Evolutionary conservation across 2,329 filamentous ascomycete species (phyloP), one percentile per base, ranked within the genome.

Genomic region (Neonectria ditissima): DNA sequence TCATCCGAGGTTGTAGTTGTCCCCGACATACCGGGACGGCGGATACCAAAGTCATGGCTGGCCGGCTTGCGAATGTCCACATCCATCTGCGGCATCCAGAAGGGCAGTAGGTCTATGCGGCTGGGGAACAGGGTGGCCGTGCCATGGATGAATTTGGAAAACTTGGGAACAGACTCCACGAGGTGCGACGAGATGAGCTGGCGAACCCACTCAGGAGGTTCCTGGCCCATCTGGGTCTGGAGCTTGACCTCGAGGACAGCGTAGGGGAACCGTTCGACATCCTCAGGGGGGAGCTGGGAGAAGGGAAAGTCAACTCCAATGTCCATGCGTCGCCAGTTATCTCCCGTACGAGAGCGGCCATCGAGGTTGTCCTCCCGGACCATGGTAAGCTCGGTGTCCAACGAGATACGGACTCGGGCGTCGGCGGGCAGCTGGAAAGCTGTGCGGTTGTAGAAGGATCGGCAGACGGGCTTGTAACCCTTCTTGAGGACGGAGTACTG

Each of bases 51-150:
- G 70, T 91, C 89, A 73, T 96, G 93, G 4, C 89, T 93, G 30
- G 89, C 87, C 1, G 96, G 94, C 80, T 99, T 99, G 70, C 94
- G 92, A 73, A 99, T 99, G 75, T 99, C 96, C 24, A 97, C 89
- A 70, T 97, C 91, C 96, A 99, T 99, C 80, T 99, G 96, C 1
- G 96, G 96, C 84, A 95, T 92, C 96, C 96, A 99, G 83, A 93
- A 99, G 1, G 96, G 96, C 6, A 99, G 84, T 13, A 99, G 85
- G 51, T 97, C 84, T 79, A 99, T 99, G 59, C 92, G 89, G 47
- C 90, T 87, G 0, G 94, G 94, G 78, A 97, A 97, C 48, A 99
- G 81, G 11, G 89, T 92, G 10, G 95, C 95, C 2, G 91, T 94
- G 63, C 96, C 96, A 78, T 99, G 96, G 62, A 99, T 98, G 78